Evolutionary conservation across 192 early-diverging fungal species (phyloP), one percentile per base, ranked within the genome.

Genomic region (Podochytrium sp.): DNA sequence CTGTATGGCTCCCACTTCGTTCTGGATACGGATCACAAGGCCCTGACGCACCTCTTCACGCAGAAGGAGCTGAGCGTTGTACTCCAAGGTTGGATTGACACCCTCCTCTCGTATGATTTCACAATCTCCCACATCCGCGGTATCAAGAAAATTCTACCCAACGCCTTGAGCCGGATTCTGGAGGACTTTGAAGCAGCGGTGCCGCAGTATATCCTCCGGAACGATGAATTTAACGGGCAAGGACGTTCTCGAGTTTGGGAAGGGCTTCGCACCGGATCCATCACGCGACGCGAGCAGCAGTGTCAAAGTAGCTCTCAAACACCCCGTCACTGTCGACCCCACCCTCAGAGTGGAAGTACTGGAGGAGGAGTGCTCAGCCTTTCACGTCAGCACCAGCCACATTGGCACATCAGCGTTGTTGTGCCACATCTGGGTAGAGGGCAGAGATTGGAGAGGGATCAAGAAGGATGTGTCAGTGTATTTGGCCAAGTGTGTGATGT

Each of bases 21-120:
- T 0, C 7, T 73, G 0, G 4, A 66, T 47, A 76, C 52, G 0
- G 56, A 73, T 34, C 69, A 76, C 47, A 32, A 53, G 32, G 52
- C 52, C 0, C 42, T 72, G 0, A 58, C 58, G 6, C 23, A 60
- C 33, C 58, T 60, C 5, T 60, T 60, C 33, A 27, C 32, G 2
- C 58, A 60, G 30, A 60, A 30, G 7, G n/a, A 60, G 23, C 58
- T 60, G 30, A 60, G 32, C 33, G 58, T 60, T 3, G 33, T 60
- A 30, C 29, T 60, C 6, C 58, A 60, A 38, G 58, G 58, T 16
- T 60, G 58, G 58, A 60, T 60, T 16, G 58, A 60, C 33, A 60
- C 29, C 18, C 23, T 30, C 3, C 35, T 35, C 6, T 34, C 58
- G 4, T 38, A 60, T 38, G 35, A 38, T 16, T 30, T 35, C 10